These are phyloP conservation scores for Pleochaeta shiraiana DNA, from an alignment of 2,329 filamentous ascomycete genomes.

Conservation along the genomic window DNA sequence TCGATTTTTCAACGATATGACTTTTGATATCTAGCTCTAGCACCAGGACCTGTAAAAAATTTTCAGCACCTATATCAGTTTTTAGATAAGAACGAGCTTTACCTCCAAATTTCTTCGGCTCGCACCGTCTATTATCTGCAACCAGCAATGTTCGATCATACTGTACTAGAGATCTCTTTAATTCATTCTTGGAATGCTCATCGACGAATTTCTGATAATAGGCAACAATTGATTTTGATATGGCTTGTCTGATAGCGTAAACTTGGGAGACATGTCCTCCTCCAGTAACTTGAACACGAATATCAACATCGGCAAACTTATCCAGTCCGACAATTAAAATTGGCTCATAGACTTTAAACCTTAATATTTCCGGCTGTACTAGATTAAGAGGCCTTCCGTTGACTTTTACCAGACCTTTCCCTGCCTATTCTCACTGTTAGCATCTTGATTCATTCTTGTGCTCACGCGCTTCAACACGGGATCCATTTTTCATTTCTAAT, in stretches of 20 bases:
- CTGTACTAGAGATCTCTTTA: conserved; percentile 90
- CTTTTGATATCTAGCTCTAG: conserved; percentile 95
- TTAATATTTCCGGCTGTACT: conserved; percentile 88
- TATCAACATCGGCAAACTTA: conserved; percentile 94
- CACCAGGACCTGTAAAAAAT: conserved; percentile 59
- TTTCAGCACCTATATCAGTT: conserved; percentile 9
- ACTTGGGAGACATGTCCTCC: conserved; percentile 97
- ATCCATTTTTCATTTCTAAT: neutral
- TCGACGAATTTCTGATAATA: conserved; percentile 99
- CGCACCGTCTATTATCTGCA: conserved; percentile 95
- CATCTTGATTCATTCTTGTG: neutral
- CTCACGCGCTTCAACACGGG: too few relatives aligned
- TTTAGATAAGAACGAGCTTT: neutral
- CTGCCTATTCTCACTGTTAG: conserved; percentile 27
- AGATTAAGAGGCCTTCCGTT: conserved; percentile 92
- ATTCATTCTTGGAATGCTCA: conserved; percentile 99
- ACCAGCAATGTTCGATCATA: conserved; percentile 97
- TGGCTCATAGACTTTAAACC: conserved; percentile 99
- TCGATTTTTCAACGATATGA: conserved; percentile 68
- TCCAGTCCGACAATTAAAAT: conserved; percentile 92
- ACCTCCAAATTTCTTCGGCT: conserved; percentile 80
- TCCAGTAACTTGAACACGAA: conserved; percentile 87
- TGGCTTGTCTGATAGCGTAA: conserved; percentile 98
- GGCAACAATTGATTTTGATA: conserved; percentile 90
- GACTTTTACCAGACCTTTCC: conserved; percentile 90